Conservation (phyloP, 495 filamentous ascomycete genomes). For the Choiromyces venosus region DNA sequence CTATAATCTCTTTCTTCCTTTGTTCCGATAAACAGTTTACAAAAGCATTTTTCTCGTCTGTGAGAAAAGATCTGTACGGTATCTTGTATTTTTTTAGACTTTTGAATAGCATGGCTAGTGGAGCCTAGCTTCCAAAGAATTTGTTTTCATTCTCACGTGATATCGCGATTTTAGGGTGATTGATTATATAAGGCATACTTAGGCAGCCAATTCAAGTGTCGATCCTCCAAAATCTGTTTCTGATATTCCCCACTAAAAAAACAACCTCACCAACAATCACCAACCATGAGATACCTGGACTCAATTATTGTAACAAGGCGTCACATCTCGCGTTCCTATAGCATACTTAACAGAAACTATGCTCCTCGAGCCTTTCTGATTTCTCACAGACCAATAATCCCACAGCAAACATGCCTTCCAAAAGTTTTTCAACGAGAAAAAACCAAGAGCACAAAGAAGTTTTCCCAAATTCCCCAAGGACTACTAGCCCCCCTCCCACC, state of each 20-base stretch:
- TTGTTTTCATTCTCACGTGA: background rate
- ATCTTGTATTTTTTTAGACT: constrained; percentile 3
- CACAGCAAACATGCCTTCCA: background rate
- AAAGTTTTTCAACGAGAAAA: constrained; percentile 16
- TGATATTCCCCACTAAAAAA: background rate
- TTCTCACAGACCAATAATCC: background rate
- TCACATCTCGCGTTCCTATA: background rate
- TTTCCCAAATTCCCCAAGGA: constrained; percentile 28
- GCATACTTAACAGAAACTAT: background rate
- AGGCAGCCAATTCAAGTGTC: background rate
- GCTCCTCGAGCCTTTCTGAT: background rate
- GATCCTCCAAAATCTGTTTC: background rate
- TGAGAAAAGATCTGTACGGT: background rate
- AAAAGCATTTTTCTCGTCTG: constrained; percentile 1
- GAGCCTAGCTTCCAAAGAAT: background rate
- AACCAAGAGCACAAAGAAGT: constrained; percentile 22
- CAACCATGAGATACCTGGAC: background rate
- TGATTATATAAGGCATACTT: background rate
- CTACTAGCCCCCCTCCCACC: constrained; percentile 21
- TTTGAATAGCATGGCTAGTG: background rate
- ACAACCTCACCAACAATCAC: background rate
- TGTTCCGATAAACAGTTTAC: background rate
- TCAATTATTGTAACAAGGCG: background rate
- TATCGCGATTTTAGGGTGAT: background rate
- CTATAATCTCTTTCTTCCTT: background rate